Conservation (phyloP, 1,284 basidiomycete genomes). For the Ustilago esculenta region DNA sequence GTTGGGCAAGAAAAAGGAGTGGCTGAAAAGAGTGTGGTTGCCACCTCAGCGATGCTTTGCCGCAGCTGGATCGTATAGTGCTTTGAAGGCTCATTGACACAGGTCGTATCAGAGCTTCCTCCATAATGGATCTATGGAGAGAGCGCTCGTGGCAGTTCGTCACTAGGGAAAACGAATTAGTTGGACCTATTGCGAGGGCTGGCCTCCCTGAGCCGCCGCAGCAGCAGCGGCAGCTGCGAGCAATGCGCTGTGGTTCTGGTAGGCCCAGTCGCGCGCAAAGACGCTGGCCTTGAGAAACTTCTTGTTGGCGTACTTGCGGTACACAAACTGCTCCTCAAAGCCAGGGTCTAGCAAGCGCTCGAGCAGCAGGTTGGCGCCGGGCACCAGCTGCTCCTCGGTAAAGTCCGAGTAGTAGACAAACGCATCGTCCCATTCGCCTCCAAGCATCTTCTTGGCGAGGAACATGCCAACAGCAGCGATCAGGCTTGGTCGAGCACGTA, state of each 20-base stretch:
- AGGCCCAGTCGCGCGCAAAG: conserved; percentile 70
- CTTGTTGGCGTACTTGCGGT: conserved; percentile 96
- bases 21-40: conserved; percentile 28
- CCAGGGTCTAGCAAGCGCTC: conserved; percentile 83
- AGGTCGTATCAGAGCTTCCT: too few species aligned
- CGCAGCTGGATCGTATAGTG: background rate
- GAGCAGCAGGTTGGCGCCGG: conserved; percentile 83
- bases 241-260: conserved; percentile 54
- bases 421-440: conserved; percentile 73
- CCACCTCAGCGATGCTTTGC: conserved; percentile 9
- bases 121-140: too few species aligned
- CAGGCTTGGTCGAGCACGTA: conserved; percentile 91
- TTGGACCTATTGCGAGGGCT: conserved; percentile 7
- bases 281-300: conserved; percentile 81
- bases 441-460: conserved; percentile 65
- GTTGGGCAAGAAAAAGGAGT: conserved; percentile 19
- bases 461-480: conserved; percentile 98
- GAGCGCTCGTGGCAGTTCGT: too few species aligned
- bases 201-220: conserved; percentile 31
- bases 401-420: conserved; percentile 94
- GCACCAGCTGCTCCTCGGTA: conserved; percentile 86
- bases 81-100: background rate
- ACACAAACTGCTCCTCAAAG: conserved; percentile 87
- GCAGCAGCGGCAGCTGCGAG: conserved; percentile 40
- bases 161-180: too few species aligned